Conservation (phyloP, 2,329 filamentous ascomycete species). For the Arthroderma uncinatum region DNA sequence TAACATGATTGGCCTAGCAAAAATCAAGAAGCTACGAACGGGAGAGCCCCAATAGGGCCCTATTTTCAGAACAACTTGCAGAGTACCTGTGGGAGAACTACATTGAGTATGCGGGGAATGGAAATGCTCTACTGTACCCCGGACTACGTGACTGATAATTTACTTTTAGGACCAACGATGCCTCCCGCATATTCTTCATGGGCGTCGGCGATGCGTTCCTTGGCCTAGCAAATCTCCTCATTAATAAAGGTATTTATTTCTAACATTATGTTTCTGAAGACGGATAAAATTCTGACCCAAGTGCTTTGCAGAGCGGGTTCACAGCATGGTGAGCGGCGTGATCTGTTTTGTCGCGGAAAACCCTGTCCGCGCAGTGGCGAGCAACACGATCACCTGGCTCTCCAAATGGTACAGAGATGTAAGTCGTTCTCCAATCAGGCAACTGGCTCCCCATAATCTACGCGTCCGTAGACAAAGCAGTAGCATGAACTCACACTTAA, state of each 20-base stretch:
- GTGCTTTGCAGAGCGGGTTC: constrained; percentile 42
- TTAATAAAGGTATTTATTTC: constrained; percentile 51
- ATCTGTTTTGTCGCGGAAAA: constrained; percentile 71
- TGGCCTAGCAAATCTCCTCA: constrained; percentile 69
- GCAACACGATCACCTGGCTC: constrained; percentile 56
- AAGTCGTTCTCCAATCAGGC: constrained; percentile 16
- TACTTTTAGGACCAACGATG: constrained; percentile 48
- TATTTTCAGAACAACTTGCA: constrained; percentile 56
- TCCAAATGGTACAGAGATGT: constrained; percentile 70
- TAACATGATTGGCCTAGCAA: neutral
- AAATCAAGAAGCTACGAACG: constrained; percentile 32
- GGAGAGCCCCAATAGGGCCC: constrained; percentile 41
- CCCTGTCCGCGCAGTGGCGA: constrained; percentile 65
- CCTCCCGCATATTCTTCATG: constrained; percentile 68
- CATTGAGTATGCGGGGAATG: constrained; percentile 49
- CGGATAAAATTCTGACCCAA: neutral
- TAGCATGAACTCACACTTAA: neutral
- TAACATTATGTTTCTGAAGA: neutral
- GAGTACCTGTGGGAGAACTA: constrained; percentile 96
- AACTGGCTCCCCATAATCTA: neutral
- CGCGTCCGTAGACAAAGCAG: neutral
- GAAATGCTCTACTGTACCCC: neutral
- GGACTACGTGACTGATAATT: neutral
- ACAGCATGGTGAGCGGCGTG: constrained; percentile 56
- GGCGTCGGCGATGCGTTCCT: constrained; percentile 83